Percentiles rank a stretch among this genome's conserved stretches.
phyloP scores from a whole-genome alignment of 2,329 filamentous ascomycete genomes.

The Arthrobotrys sinensis region DNA sequence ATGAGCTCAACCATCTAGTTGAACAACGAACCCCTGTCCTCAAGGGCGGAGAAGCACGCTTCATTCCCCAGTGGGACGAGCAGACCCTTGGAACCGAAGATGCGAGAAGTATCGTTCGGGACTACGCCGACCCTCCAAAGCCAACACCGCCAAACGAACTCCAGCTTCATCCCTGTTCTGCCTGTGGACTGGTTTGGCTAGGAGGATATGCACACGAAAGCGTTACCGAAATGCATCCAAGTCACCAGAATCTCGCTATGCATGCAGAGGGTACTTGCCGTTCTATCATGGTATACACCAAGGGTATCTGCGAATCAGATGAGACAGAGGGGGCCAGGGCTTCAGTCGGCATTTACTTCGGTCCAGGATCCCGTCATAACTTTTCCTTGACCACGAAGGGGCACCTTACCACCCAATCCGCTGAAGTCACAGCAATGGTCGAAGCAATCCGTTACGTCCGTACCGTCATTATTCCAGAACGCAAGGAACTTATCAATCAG shows the following conservation, averaged over 20 bases:
- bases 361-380: slow-evolving; percentile 4
- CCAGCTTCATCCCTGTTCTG: background rate
- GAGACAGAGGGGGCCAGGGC: background rate
- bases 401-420: background rate
- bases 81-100: background rate
- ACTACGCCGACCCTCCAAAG: slow-evolving; percentile 10
- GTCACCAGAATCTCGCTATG: background rate
- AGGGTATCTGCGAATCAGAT: slow-evolving; percentile 3
- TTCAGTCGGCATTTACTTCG: slow-evolving; percentile 6
- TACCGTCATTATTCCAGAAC: slow-evolving; percentile 9
- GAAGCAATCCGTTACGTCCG: slow-evolving; percentile 16
- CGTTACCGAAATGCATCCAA: background rate
- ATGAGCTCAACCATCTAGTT: too few relatives aligned
- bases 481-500: background rate
- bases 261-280: background rate
- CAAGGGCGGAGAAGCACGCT: slow-evolving; percentile 9
- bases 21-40: background rate
- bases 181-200: slow-evolving; percentile 1
- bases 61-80: slow-evolving; percentile 12
- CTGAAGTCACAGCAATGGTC: slow-evolving; percentile 9
- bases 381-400: background rate
- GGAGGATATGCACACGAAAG: background rate
- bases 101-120: background rate
- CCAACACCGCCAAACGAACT: background rate
- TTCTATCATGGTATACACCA: background rate